Base-by-base conservation (phyloP, 2,329 filamentous ascomycete species). In the Diplodia scrobiculata region DNA sequence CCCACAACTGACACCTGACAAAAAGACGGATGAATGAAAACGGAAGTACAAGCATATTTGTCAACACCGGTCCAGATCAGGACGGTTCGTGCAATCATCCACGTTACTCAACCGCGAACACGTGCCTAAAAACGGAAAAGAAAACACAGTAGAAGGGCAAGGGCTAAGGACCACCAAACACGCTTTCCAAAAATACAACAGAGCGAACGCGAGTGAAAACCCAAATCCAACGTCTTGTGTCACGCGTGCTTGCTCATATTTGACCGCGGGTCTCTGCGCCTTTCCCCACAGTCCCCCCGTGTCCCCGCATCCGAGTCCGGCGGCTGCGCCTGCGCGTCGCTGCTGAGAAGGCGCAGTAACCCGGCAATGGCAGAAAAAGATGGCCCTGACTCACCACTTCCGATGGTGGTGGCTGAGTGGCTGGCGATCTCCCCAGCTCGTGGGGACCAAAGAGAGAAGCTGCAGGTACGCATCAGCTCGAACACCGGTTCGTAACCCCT, bases 151-250 rank as follows among this genome's bases (percentile, higher is more conserved):
- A 45, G 41, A 45, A 45, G 41, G n/a, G 17, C 7, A 9, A 19
- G 41, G n/a, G 1, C 6, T 7, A 10, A 19, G 41, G n/a, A 45
- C 41, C 17, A 45, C 41, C 17, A 45, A 19, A 19, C 41, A n/a
- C 41, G 17, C n/a, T 45, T 38, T 17, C 52, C 52, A 55, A 55
- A 55, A 38, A 36, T 25, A 55, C 21, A 38, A 19, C 19, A 13
- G 3, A 4, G 13, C 3, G n/a, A 19, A 55, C 52, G 29, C 10
- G 19, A 19, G 10, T 10, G 34, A 17, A 36, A 36, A 55, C 52
- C 52, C 52, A 55, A 55, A 55, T 38, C 17, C 52, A 36, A 55
- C 52, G 52, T 55, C 52, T 25, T 53, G 50, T 55, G 52, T 55
- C n/a, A 38, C 52, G 11, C 32, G 11, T 38, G n/a, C 29, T 21